These are phyloP conservation scores for Mariannaea elegans DNA, from an alignment of 2,329 filamentous ascomycete species.

Conservation along the genomic window DNA sequence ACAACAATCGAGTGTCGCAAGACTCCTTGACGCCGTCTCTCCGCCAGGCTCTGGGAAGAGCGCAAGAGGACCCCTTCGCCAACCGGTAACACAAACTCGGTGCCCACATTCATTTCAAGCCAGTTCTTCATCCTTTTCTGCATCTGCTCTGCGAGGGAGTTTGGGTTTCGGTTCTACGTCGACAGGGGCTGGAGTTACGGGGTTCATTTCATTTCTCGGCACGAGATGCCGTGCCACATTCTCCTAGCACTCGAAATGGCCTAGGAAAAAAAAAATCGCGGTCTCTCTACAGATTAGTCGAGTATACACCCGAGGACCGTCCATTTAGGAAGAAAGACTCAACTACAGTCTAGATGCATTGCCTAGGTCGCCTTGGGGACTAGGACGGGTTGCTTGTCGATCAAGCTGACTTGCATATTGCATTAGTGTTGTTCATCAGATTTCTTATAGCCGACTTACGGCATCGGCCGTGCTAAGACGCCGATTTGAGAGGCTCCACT, in stretches of 20 bases:
- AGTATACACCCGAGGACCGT: no score
- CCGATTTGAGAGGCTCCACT: constrained; percentile 1
- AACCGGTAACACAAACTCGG: constrained; percentile 24
- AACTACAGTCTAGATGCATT: not conserved
- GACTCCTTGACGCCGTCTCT: constrained; percentile 37
- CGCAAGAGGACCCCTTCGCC: constrained; percentile 30
- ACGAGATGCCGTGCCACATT: not conserved
- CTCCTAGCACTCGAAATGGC: not conserved
- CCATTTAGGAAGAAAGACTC: not conserved
- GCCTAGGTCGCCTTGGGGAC: not conserved
- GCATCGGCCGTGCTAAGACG: not conserved
- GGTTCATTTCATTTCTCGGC: not conserved
- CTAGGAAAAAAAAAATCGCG: not conserved
- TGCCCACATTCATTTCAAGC: not conserved
- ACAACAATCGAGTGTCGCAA: constrained; percentile 24
- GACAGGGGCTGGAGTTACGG: constrained; percentile 1
- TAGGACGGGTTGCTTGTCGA: not conserved
- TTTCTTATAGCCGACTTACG: constrained; percentile 16
- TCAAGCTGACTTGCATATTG: not conserved
- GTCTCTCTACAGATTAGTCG: no score
- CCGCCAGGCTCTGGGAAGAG: constrained; percentile 34
- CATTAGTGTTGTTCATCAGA: no score
- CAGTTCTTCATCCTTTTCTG: not conserved
- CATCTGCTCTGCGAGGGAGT: not conserved
- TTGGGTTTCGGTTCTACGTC: not conserved